These are phyloP conservation scores for Clonostachys solani DNA, from an alignment of 2,329 filamentous ascomycete genomes.

Conservation along the genomic window DNA sequence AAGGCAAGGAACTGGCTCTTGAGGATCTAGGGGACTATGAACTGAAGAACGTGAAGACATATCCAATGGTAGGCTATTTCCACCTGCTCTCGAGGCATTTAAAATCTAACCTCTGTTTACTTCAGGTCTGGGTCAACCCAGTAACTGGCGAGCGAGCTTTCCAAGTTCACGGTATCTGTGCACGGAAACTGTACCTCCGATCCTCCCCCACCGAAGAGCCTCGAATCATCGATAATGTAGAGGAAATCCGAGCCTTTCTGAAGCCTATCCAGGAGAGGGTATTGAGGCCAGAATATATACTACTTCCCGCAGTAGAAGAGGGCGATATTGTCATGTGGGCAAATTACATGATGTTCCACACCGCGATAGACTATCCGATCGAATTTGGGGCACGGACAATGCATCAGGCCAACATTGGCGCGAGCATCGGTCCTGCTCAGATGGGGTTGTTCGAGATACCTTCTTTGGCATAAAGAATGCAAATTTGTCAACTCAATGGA, in stretches of 20 bases:
- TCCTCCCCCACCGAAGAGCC: slow-evolving; percentile 22
- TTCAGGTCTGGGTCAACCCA: slow-evolving; percentile 35
- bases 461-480: too few species aligned
- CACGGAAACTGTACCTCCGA: slow-evolving; percentile 29
- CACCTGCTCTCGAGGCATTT: too few species aligned
- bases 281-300: slow-evolving; percentile 34
- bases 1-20: slow-evolving; percentile 29
- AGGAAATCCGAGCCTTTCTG: slow-evolving; percentile 26
- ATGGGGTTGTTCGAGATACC: too few species aligned
- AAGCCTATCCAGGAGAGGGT: slow-evolving; percentile 30
- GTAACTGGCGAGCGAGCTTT: slow-evolving; percentile 33
- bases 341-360: slow-evolving; percentile 36
- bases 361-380: slow-evolving; percentile 34
- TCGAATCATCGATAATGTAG: slow-evolving; percentile 27
- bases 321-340: slow-evolving; percentile 40
- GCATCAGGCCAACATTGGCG: slow-evolving; percentile 40
- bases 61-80: slow-evolving; percentile 24
- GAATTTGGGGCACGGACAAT: slow-evolving; percentile 28
- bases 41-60: slow-evolving; percentile 27
- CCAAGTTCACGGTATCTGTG: slow-evolving; percentile 35
- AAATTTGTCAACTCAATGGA: too few species aligned
- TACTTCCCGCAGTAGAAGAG: slow-evolving; percentile 29
- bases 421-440: slow-evolving; percentile 6
- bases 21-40: slow-evolving; percentile 30
- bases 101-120: too few species aligned